Base-by-base conservation (phyloP, 2,329 filamentous ascomycete genomes). In the Penicillium sp. region DNA sequence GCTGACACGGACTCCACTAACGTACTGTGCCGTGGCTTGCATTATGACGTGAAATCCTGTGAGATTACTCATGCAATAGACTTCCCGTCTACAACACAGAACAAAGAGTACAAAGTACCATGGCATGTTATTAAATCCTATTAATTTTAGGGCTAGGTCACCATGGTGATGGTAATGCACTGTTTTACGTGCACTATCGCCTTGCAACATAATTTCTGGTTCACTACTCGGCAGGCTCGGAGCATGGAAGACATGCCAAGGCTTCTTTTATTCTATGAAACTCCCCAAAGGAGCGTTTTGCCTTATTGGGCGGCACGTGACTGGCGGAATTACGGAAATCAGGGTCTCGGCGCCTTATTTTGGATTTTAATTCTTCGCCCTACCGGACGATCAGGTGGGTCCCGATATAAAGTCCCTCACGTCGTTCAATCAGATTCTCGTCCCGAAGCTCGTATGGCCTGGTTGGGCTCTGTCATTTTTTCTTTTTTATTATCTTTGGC, bases 231-330 rank as follows among this genome's bases (percentile, higher is more conserved):
- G 47, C 38, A 22, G 11, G 4, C 9, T 21, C 47, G 47, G 47
- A 48, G 24, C 27, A 44, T 38, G 29, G 22, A 39, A 44, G 16
- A 16, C 38, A 52, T 27, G 59, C 56, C 59, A 57, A 59, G 56
- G 18, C 22, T 44, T 43, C 43, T 32, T 29, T 43, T 43, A 5
- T 40, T 40, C 38, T 4, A 18, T 40, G 38, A 10, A 40, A 34
- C 43, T n/a, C 27, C 46, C 13, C 14, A 32, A 43, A 53, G 60
- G 60, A 59, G 47, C 38, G 53, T 61, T 18, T 43, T 61, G 46
- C 60, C 46, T 39, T 1, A 56, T 62, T 48, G 3, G 49, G 56
- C n/a, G 2, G 2, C 58, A 60, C 47, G 56, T 62, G 60, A 61
- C 42, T 49, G 34, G 34, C 57, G 59, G 60, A 47, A 49, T 61